Conservation (phyloP, 164 flowering plant species). For the Piper betle region DNA sequence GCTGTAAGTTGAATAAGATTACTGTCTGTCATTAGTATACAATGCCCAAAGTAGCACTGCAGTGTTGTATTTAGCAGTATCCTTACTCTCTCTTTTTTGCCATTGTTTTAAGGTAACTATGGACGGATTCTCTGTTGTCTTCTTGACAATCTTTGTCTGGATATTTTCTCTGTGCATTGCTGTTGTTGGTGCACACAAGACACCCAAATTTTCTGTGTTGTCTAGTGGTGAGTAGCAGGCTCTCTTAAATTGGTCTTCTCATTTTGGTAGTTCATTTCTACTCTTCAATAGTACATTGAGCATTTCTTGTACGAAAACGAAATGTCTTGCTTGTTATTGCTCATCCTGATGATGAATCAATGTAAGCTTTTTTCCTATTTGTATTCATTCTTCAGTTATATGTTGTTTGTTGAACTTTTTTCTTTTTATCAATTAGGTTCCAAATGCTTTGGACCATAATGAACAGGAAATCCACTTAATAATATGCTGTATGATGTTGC, state of each 20-base stretch:
- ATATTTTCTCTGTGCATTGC: slow-evolving; percentile 48
- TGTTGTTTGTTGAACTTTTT: not conserved
- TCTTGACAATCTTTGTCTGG: slow-evolving; percentile 33
- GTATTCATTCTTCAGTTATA: slow-evolving; percentile 1
- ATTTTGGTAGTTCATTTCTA: not conserved
- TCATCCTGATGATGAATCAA: slow-evolving; percentile 96
- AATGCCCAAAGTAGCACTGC: too few species aligned
- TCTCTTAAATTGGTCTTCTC: not conserved
- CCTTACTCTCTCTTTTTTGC: too few species aligned
- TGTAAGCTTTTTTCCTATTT: slow-evolving; percentile 29
- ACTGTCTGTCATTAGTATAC: too few species aligned
- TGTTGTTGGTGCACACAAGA: slow-evolving; percentile 17
- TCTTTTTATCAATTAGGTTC: not conserved
- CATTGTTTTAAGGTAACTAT: slow-evolving; percentile 8
- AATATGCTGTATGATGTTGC: too few species aligned
- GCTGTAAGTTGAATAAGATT: too few species aligned
- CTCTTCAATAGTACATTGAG: not conserved
- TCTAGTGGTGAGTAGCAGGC: slow-evolving; percentile 19
- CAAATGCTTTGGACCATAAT: too few species aligned
- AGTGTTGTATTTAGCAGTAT: too few species aligned
- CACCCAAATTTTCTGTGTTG: slow-evolving; percentile 13
- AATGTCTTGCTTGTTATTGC: slow-evolving; percentile 76
- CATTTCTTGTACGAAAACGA: slow-evolving; percentile 17
- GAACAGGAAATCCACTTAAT: too few species aligned
- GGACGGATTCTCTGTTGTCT: slow-evolving; percentile 33